A percentile compares a stretch with the other conserved stretches of the same genome.
These are phyloP conservation scores for Saccharomycopsis hybrid DNA, from an alignment of 1,139 yeast species.

Conservation along the genomic window DNA sequence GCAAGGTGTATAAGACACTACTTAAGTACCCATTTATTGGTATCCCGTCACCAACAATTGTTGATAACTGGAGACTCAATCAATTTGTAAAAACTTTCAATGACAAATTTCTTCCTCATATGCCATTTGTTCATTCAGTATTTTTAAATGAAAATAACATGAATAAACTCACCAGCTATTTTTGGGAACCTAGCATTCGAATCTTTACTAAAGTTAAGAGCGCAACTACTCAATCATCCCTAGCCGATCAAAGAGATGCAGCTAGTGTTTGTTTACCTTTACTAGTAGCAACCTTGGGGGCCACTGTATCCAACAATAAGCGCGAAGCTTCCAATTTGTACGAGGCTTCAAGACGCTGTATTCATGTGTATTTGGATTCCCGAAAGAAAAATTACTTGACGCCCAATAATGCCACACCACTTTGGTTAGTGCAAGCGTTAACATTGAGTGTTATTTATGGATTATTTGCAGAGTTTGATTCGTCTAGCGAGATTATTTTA, in stretches of 20 bases:
- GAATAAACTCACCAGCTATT: constrained; percentile 12
- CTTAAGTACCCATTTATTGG: constrained; percentile 60
- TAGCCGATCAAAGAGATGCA: constrained; percentile 22
- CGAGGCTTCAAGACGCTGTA: constrained; percentile 69
- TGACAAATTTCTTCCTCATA: constrained; percentile 48
- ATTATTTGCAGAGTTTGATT: constrained; percentile 57
- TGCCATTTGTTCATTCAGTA: constrained; percentile 62
- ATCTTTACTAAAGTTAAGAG: not conserved
- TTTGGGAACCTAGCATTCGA: constrained; percentile 12
- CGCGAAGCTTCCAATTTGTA: constrained; percentile 58
- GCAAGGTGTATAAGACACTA: constrained; percentile 47
- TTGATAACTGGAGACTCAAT: constrained; percentile 54
- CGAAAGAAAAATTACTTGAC: constrained; percentile 37
- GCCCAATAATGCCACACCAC: constrained; percentile 31
- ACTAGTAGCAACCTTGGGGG: constrained; percentile 67
- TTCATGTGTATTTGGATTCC: constrained; percentile 68
- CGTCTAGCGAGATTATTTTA: constrained; percentile 57
- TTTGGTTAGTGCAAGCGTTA: constrained; percentile 70
- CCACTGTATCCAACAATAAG: constrained; percentile 52
- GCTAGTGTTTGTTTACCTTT: constrained; percentile 57
- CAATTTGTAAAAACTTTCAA: constrained; percentile 45
- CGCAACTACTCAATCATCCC: not conserved
- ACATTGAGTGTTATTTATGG: constrained; percentile 70
- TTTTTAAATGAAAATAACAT: constrained; percentile 44
- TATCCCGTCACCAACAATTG: constrained; percentile 53